Percentiles rank a stretch among this genome's conserved stretches.
These are phyloP conservation scores for Camelina neglecta DNA, from an alignment of 345 rosid genomes.

Conservation along the genomic window DNA sequence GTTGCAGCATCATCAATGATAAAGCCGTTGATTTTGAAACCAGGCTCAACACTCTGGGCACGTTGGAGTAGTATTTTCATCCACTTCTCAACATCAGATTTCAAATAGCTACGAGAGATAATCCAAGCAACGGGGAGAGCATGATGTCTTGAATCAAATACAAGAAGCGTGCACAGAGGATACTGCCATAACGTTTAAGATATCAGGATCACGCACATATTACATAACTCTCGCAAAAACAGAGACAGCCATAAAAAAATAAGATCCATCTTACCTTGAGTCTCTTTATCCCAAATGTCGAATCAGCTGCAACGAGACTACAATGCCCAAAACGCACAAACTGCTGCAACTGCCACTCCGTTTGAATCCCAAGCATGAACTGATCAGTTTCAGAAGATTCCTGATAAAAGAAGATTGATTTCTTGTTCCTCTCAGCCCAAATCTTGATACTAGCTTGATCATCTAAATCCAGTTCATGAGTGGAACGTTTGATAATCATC, in stretches of 20 bases:
- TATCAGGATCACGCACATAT: conserved; percentile 14
- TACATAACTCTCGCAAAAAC: neutral
- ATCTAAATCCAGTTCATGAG: conserved; percentile 91
- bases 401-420: conserved; percentile 84
- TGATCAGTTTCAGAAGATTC: conserved; percentile 74
- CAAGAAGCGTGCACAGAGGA: conserved; percentile 86
- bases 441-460: conserved; percentile 87
- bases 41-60: conserved; percentile 64
- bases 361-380: conserved; percentile 90
- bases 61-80: conserved; percentile 77
- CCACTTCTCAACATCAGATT: conserved; percentile 86
- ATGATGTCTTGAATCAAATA: conserved; percentile 93
- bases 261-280: conserved; percentile 62
- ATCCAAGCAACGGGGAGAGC: conserved; percentile 95
- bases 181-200: conserved; percentile 57
- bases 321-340: conserved; percentile 86
- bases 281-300: conserved; percentile 88
- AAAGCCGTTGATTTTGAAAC: conserved; percentile 80
- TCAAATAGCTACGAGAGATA: conserved; percentile 82
- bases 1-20: conserved; percentile 87
- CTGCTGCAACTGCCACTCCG: conserved; percentile 96
- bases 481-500: conserved; percentile 82
- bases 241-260: neutral
- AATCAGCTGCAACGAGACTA: conserved; percentile 81
- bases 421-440: conserved; percentile 91